Evolutionary conservation across 345 rosid species (phyloP).

Genomic region (Luvunga scandens): DNA sequence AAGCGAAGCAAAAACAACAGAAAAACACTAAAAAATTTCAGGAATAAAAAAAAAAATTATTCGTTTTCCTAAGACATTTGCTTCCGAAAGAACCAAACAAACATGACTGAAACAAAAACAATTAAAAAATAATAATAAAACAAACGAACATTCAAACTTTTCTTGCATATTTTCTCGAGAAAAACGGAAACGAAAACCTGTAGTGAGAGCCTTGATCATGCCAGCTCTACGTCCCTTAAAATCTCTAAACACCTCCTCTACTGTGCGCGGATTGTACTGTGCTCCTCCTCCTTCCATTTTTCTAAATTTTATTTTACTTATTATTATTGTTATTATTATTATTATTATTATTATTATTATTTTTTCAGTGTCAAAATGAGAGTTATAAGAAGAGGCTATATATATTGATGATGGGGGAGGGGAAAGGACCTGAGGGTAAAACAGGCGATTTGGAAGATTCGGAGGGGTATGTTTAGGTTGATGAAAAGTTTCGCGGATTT

Average conservation of each 20-base stretch:
- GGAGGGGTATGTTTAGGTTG: neutral
- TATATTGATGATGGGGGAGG: too few relatives aligned
- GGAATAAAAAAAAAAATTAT: neutral
- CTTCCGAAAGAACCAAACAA: slow-evolving; percentile 7
- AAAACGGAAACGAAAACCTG: slow-evolving; percentile 33
- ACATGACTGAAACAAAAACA: slow-evolving; percentile 6
- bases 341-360: neutral
- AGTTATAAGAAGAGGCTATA: neutral
- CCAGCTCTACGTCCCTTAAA: slow-evolving; percentile 70
- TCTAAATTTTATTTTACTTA: neutral
- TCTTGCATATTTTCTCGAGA: slow-evolving; percentile 10
- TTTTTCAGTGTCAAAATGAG: neutral
- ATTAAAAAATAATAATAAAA: neutral
- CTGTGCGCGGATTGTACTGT: slow-evolving; percentile 57
- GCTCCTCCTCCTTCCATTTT: slow-evolving; percentile 37
- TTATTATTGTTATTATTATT: neutral
- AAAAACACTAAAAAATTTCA: neutral
- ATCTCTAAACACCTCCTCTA: slow-evolving; percentile 73
- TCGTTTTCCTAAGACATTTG: neutral
- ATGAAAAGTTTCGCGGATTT: slow-evolving; percentile 23
- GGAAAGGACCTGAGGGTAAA: neutral
- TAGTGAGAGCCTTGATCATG: slow-evolving; percentile 64
- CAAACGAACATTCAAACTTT: neutral
- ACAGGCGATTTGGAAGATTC: neutral
- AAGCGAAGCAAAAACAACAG: neutral